A percentile compares a stretch with the other conserved stretches of the same genome.
Conservation (phyloP, 1,284 basidiomycete species). For the Apiotrichum siamense region DNA sequence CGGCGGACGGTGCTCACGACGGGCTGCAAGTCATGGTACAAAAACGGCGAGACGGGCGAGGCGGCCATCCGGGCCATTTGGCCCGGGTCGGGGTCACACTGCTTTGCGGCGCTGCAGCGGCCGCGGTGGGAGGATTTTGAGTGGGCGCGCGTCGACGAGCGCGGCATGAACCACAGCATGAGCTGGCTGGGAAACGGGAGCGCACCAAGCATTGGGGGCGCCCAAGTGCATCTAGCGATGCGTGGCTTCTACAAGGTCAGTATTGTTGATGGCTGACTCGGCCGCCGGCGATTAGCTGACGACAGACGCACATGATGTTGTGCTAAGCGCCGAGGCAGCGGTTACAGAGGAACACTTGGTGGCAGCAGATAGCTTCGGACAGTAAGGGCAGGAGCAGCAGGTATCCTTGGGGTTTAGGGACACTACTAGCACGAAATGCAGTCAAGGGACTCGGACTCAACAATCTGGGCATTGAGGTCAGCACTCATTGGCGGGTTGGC, state of each 20-base stretch:
- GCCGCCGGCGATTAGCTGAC: neutral
- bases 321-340: neutral
- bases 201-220: slow-evolving; percentile 1
- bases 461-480: too few relatives aligned
- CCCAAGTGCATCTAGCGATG: slow-evolving; percentile 1
- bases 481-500: too few relatives aligned
- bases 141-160: slow-evolving; percentile 1
- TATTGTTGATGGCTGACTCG: neutral
- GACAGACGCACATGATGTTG: too few relatives aligned
- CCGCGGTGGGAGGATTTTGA: slow-evolving; percentile 39
- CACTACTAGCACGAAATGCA: too few relatives aligned
- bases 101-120: slow-evolving; percentile 22
- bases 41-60: slow-evolving; percentile 14
- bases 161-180: slow-evolving; percentile 1
- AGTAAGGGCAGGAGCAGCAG: too few relatives aligned
- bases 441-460: too few relatives aligned
- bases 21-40: slow-evolving; percentile 28
- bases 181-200: slow-evolving; percentile 10
- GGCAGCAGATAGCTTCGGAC: too few relatives aligned
- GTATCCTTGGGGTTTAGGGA: too few relatives aligned
- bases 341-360: too few relatives aligned
- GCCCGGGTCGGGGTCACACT: slow-evolving; percentile 19
- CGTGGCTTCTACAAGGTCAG: slow-evolving; percentile 7
- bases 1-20: slow-evolving; percentile 24
- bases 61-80: slow-evolving; percentile 20